These are phyloP conservation scores for Sechiopsis laciniata DNA, from an alignment of 306 rosid genomes.

Conservation along the genomic window DNA sequence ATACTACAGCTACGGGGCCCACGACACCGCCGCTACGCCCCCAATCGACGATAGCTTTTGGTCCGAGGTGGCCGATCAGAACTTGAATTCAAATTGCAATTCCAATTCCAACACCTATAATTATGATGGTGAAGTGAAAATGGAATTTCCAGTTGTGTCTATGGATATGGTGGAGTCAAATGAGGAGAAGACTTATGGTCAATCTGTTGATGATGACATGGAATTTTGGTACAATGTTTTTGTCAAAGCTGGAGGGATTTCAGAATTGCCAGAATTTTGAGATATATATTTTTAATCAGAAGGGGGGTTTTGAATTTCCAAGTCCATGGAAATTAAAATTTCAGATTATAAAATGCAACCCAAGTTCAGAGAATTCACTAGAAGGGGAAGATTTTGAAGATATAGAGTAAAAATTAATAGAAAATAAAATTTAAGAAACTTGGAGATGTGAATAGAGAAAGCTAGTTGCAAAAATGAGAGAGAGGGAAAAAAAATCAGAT, in stretches of 20 bases:
- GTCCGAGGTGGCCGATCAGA: slow-evolving; percentile 19
- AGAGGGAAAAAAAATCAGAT: not conserved
- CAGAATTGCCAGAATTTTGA: slow-evolving; percentile 48
- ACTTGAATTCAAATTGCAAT: not conserved
- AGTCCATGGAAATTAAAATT: not conserved
- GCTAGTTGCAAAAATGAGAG: slow-evolving; percentile 6
- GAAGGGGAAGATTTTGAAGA: not conserved
- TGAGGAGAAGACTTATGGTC: slow-evolving; percentile 15
- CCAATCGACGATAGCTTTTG: slow-evolving; percentile 21
- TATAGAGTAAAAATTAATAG: not conserved
- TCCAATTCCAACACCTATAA: not conserved
- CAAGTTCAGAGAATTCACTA: not conserved
- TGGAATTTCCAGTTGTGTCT: slow-evolving; percentile 26
- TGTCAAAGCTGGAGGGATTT: slow-evolving; percentile 33
- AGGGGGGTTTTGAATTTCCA: not conserved
- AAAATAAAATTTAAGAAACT: not conserved
- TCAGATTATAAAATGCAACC: not conserved
- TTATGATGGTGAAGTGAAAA: slow-evolving; percentile 24
- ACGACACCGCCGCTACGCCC: slow-evolving; percentile 42
- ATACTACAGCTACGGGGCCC: slow-evolving; percentile 19
- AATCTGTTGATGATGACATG: slow-evolving; percentile 51
- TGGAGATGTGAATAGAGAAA: not conserved
- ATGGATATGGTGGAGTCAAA: slow-evolving; percentile 28
- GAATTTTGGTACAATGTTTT: slow-evolving; percentile 84
- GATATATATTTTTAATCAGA: not conserved